Base-by-base conservation (phyloP, 78 protist species). In the Bodo saltans region DNA sequence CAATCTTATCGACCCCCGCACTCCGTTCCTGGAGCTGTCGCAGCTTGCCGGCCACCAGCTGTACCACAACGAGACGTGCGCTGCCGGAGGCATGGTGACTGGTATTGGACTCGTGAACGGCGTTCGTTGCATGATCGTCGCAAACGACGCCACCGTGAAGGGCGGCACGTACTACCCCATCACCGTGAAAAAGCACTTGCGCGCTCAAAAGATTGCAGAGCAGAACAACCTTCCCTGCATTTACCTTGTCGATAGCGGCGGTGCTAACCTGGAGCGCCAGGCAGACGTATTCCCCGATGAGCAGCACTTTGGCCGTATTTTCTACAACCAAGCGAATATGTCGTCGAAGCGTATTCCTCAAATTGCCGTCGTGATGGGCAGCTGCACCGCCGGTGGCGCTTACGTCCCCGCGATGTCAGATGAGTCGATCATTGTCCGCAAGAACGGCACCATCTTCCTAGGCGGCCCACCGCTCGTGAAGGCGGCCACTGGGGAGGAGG, bases 381-480 rank as follows among this genome's bases (percentile, higher is more conserved):
- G 92, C 39, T 96, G 99, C 85, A 96, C 99, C 11, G 99, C 99
- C 2, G 99, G 99, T 60, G 99, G 99, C 38, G 99, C 99, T 0
- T 95, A 94, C 70, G 97, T 96, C 37, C 99, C 98, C 25, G 97
- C 97, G 1, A 96, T 96, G 99, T 87, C 97, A 8, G 99, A 96
- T 83, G 98, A 96, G 83, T 67, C 85, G 0, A 88, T 94, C 52
- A 96, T 96, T 35, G 98, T 96, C 42, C 72, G 84, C 28, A 79
- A 89, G 21, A 93, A 83, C 25, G 86, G 86, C 11, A 94, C 98
- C 25, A 93, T 96, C 90, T 95, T 94, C 83, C 85, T 96, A 29
- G 98, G 96, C 29, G 99, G 99, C 42, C 98, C 97, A 30, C 98
- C 97, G 17, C 88, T 95, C 35, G 98, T 96, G 60, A 89, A 88